phyloP scores from a whole-genome alignment of 139 green algal genomes.

The Mychonastes homosphaera region DNA sequence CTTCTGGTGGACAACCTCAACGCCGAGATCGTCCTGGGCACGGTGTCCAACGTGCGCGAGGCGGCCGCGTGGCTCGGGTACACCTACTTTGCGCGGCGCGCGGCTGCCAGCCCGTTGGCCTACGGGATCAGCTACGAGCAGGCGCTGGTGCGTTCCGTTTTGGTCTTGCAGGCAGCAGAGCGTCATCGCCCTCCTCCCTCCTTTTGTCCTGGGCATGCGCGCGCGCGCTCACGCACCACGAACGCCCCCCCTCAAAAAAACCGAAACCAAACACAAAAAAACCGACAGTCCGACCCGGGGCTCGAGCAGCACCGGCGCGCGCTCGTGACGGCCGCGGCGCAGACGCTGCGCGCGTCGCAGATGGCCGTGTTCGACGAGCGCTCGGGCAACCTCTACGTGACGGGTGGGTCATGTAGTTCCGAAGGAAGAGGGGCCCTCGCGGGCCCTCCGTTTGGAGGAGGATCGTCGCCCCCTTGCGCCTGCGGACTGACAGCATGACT shows the following conservation, averaged over 20 bases:
- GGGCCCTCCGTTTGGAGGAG: too few relatives aligned
- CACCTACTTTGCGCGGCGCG: constrained; percentile 90
- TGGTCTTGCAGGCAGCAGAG: too few relatives aligned
- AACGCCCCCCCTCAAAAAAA: too few relatives aligned
- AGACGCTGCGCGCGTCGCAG: constrained; percentile 40
- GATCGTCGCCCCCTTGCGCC: too few relatives aligned
- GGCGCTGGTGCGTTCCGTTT: constrained; percentile 29
- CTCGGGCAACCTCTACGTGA: constrained; percentile 82
- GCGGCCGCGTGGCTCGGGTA: constrained; percentile 84
- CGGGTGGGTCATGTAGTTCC: too few relatives aligned
- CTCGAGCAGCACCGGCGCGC: constrained; percentile 47
- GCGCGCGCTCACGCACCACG: too few relatives aligned
- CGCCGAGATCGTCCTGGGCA: constrained; percentile 93
- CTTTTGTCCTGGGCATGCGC: too few relatives aligned
- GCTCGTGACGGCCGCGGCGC: constrained; percentile 37
- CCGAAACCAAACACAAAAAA: too few relatives aligned
- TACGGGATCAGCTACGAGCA: constrained; percentile 90
- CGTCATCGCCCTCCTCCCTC: too few relatives aligned
- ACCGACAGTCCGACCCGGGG: constrained; percentile 48
- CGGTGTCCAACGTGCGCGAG: constrained; percentile 87
- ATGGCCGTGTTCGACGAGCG: constrained; percentile 89
- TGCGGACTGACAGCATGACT: too few relatives aligned
- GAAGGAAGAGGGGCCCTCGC: too few relatives aligned
- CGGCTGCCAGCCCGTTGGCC: constrained; percentile 80
- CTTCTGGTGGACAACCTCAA: constrained; percentile 88